Base-by-base conservation (phyloP, 2,329 filamentous ascomycete genomes). In the Pestalotiopsis sp. region DNA sequence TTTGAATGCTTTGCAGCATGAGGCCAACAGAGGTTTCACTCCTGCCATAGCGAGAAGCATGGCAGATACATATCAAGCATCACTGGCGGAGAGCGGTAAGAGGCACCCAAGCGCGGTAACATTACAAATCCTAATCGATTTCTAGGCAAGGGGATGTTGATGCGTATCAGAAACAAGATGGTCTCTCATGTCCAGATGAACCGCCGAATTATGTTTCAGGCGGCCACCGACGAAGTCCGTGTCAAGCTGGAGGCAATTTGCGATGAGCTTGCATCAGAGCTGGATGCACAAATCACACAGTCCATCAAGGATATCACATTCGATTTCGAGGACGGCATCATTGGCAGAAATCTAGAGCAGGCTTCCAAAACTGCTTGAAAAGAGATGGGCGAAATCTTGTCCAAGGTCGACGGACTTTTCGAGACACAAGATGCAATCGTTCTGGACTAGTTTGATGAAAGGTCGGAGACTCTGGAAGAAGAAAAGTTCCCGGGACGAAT, bases 11-110 rank as follows among this genome's bases (percentile, higher is more conserved):
- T 25, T 68, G 17, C 66, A 68, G 41, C 45, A 27, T 38, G 45
- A 68, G 20, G 66, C 66, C 36, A 68, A 52, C n/a, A 39, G 66
- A 41, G 66, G 38, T 20, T 68, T 68, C 14, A 68, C 66, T 9
- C 60, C 60, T 31, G 66, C 56, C 7, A 39, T 68, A 1, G 39
- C 17, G 7, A 13, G 25, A 25, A 56, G 31, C 36, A 68, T 68
- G 66, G 5, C n/a, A 3, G 31, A 63, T 49, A 45, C 60, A 11
- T 68, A 68, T 25, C 36, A 41, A n/a, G 38, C 11, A 64, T 59
- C 39, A 25, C 31, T 2, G 59, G 23, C 27, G 27, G 66, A 65
- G 23, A 17, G 23, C 23, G 67, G 67, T 65, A 45, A 25, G 27
- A n/a, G 3, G 3, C n/a, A 17, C 25, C 20, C n/a, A 23, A 25